phyloP scores from a whole-genome alignment of 2,329 filamentous ascomycete species.

The Claviceps sp. region DNA sequence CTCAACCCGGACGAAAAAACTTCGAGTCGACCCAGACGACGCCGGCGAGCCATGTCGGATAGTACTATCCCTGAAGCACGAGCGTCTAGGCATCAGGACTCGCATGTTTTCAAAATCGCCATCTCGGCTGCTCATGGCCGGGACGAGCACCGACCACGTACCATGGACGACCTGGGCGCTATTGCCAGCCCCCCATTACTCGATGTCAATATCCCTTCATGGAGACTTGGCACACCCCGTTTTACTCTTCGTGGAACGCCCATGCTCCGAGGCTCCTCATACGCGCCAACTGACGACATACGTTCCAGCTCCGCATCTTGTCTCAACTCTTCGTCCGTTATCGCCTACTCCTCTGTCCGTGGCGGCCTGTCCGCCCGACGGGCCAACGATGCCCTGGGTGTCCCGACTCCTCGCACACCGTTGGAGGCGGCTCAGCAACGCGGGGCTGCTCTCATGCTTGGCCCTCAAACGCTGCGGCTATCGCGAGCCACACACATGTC shows the following conservation, averaged over 20 bases:
- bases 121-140: slow-evolving; percentile 55
- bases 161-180: slow-evolving; percentile 41
- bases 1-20: slow-evolving; percentile 18
- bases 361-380: slow-evolving; percentile 18
- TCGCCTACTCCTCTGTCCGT: slow-evolving; percentile 12
- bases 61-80: slow-evolving; percentile 59
- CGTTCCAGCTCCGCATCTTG: slow-evolving; percentile 46
- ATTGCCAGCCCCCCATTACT: slow-evolving; percentile 37
- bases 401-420: slow-evolving; percentile 22
- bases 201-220: slow-evolving; percentile 69
- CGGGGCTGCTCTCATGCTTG: slow-evolving; percentile 15
- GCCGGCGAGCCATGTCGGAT: slow-evolving; percentile 58
- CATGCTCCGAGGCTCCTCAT: slow-evolving; percentile 67
- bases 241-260: slow-evolving; percentile 68
- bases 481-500: slow-evolving; percentile 35
- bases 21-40: slow-evolving; percentile 20
- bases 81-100: slow-evolving; percentile 38
- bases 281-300: slow-evolving; percentile 61
- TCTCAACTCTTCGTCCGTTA: slow-evolving; percentile 23
- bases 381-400: slow-evolving; percentile 23
- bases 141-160: slow-evolving; percentile 42
- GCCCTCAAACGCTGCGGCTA: slow-evolving; percentile 27
- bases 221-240: slow-evolving; percentile 67
- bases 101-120: slow-evolving; percentile 63
- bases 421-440: slow-evolving; percentile 8